Evolutionary conservation across 78 protist genomes (phyloP), one percentile per base, ranked within the genome.

Genomic region (Pelomyxa schiedti): DNA sequence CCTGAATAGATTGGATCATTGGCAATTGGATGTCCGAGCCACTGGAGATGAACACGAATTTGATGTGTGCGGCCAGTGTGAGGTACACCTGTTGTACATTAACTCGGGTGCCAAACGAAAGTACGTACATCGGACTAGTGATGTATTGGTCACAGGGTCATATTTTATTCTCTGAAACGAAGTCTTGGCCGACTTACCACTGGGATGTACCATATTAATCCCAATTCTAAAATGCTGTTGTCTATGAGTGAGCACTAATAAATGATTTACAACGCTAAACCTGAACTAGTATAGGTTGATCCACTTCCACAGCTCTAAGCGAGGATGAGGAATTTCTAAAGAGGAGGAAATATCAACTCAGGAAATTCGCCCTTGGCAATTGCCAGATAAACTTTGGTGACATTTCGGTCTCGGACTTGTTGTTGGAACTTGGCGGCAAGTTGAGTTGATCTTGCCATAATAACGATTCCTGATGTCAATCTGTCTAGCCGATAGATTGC

Each of bases 1-100:
- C n/a, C n/a, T n/a, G n/a, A n/a, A 66, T 92, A 92, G 2, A 85
- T 1, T 22, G 91, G 83, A 63, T 93, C 96, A 58, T 91, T 83
- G 38, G 36, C 63, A 37, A 93, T 93, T 30, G 96, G 96, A 30
- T 66, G 58, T 16, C 89, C 89, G 2, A 74, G 2, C 79, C 83
- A 43, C 66, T 80, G 82, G 4, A 93, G 78, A 38, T 93, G 97
- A 3, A 93, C 47, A 3, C 97, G 83, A n/a, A 93, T 89, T 66
- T 93, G 97, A 66, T 93, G 97, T 2, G 86, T 88, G 29, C 97
- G 67, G 30, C 97, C 97, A 0, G 97, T 93, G 36, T 65, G 42
- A 16, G 96, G 96, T 4, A 3, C 8, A 65, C 88, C 77, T 69
- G 35, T 29, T 29, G 84, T 76, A 8, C 80, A n/a, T 69, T 41